phyloP scores from a whole-genome alignment of 108 stramenopile species.

The Fragilariopsis cylindrus region DNA sequence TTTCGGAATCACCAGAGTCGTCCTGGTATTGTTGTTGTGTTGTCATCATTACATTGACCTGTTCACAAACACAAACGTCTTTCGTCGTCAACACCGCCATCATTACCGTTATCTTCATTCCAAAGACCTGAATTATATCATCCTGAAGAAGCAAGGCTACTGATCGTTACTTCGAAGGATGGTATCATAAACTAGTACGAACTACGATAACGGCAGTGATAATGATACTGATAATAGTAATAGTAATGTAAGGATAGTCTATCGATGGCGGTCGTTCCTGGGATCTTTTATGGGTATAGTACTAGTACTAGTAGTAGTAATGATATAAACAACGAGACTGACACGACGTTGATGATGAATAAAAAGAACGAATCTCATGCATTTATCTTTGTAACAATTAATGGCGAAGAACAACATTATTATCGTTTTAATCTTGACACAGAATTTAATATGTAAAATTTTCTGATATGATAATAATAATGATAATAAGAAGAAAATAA shows the following conservation, averaged over 20 bases:
- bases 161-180: conserved; percentile 1
- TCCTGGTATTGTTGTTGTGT: no score
- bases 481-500: no score
- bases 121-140: conserved; percentile 4
- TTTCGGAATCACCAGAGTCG: no score
- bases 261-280: conserved; percentile 12
- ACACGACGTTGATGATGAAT: no score
- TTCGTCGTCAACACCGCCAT: no score
- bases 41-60: no score
- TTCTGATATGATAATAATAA: no score
- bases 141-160: background rate
- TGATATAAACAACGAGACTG: no score
- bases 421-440: conserved; percentile 8
- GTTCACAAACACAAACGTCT: no score
- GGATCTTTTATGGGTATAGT: background rate
- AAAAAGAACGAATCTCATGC: conserved; percentile 14
- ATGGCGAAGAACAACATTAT: conserved; percentile 16
- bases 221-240: background rate
- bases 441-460: background rate
- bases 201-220: background rate
- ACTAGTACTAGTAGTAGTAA: background rate
- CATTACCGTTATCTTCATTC: no score
- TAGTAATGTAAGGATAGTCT: background rate
- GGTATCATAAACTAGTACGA: conserved; percentile 12
- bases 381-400: conserved; percentile 1